phyloP scores from a whole-genome alignment of 2,329 filamentous ascomycete species.

The Neoarthrinium moseri region DNA sequence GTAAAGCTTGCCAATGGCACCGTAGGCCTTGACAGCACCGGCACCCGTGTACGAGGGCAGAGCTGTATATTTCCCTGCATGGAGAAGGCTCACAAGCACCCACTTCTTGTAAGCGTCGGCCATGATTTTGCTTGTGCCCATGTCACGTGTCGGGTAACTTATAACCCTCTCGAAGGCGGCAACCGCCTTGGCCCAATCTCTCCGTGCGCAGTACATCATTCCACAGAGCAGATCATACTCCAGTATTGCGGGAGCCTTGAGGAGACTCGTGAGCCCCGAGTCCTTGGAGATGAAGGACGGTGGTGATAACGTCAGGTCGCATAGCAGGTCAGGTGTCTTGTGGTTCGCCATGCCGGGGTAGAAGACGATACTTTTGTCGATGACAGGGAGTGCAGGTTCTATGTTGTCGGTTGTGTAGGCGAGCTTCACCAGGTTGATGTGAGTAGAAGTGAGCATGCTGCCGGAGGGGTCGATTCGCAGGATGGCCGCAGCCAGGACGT shows the following conservation, averaged over 20 bases:
- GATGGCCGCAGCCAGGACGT: conserved; percentile 51
- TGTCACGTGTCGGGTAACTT: conserved; percentile 63
- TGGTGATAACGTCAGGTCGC: conserved; percentile 44
- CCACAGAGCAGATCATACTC: conserved; percentile 67
- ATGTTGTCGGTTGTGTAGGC: conserved; percentile 57
- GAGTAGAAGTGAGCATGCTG: conserved; percentile 64
- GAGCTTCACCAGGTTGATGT: conserved; percentile 56
- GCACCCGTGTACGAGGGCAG: conserved; percentile 56
- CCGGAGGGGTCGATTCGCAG: conserved; percentile 65
- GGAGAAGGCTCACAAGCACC: conserved; percentile 73
- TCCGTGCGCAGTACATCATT: conserved; percentile 61
- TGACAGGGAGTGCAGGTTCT: conserved; percentile 55
- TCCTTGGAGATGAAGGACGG: conserved; percentile 58
- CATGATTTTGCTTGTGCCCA: conserved; percentile 73
- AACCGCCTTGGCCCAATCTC: conserved; percentile 62
- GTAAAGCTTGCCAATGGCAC: conserved; percentile 66
- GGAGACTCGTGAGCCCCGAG: conserved; percentile 54
- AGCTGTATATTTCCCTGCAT: conserved; percentile 57
- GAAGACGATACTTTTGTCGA: conserved; percentile 66
- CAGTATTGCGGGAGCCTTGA: conserved; percentile 55
- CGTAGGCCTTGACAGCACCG: conserved; percentile 42
- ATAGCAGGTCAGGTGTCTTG: conserved; percentile 38
- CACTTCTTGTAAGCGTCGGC: conserved; percentile 91
- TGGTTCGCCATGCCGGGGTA: conserved; percentile 50
- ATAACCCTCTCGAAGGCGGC: conserved; percentile 64